Conservation (phyloP, 768 basidiomycete genomes). For the Lepiota brunneoincarnata region DNA sequence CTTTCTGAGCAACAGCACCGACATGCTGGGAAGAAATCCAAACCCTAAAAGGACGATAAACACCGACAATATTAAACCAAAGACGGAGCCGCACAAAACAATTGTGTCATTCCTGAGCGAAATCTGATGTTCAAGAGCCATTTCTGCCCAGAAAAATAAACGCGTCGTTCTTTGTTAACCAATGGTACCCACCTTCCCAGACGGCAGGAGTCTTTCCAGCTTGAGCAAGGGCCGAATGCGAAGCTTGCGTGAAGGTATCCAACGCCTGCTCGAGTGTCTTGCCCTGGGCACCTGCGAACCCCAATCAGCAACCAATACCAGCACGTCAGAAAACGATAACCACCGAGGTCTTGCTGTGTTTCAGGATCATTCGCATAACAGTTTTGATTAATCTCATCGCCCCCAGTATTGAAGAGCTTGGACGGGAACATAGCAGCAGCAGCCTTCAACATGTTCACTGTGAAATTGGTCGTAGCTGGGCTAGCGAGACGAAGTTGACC, state of each 20-base stretch:
- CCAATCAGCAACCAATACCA: not conserved
- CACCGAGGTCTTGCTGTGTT: constrained; percentile 54
- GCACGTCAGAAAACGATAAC: not conserved
- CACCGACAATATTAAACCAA: not conserved
- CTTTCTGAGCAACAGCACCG: constrained; percentile 55
- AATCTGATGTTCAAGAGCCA: constrained; percentile 57
- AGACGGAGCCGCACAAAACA: constrained; percentile 42
- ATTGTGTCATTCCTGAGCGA: constrained; percentile 48
- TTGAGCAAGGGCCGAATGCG: constrained; percentile 51
- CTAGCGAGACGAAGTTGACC: constrained; percentile 79
- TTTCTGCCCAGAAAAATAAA: constrained; percentile 49
- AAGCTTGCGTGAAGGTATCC: constrained; percentile 54
- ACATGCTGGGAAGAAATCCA: constrained; percentile 71
- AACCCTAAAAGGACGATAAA: constrained; percentile 36
- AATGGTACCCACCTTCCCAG: constrained; percentile 59
- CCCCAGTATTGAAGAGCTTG: constrained; percentile 74
- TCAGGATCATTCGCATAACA: constrained; percentile 64
- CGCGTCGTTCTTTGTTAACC: not conserved
- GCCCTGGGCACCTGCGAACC: constrained; percentile 23
- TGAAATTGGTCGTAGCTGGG: constrained; percentile 57
- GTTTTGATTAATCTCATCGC: constrained; percentile 72
- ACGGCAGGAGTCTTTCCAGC: constrained; percentile 76
- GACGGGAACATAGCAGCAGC: constrained; percentile 53
- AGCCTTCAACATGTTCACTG: constrained; percentile 46
- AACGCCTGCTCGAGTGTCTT: constrained; percentile 65